Evolutionary conservation across 1,139 yeast genomes (phyloP).

Genomic region (Yamadazyma taylorii): DNA sequence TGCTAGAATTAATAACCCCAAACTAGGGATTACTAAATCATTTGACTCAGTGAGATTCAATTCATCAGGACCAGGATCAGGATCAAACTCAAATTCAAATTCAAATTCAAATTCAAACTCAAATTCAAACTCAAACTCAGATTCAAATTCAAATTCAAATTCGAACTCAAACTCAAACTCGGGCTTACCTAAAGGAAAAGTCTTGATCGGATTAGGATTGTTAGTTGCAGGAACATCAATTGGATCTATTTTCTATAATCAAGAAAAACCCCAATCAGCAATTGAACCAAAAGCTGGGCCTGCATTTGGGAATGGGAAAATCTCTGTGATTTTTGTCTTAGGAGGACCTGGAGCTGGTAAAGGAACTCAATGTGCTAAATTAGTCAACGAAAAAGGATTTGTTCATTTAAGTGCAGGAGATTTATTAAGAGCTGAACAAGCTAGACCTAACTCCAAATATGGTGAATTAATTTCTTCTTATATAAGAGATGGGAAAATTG

Average conservation of each 20-base stretch:
- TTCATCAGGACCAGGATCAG: not conserved
- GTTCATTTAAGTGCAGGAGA: conserved; percentile 95
- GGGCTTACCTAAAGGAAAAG: conserved; percentile 9
- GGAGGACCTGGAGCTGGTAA: conserved; percentile 96
- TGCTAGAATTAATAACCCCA: too few relatives aligned
- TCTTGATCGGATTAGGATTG: conserved; percentile 34
- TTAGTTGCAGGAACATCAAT: conserved; percentile 50
- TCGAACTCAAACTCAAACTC: too few relatives aligned
- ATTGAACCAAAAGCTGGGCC: conserved; percentile 40
- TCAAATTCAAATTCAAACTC: not conserved
- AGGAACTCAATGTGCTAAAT: conserved; percentile 91
- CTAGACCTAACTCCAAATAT: conserved; percentile 74
- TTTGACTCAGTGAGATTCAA: not conserved
- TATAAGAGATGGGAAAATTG: conserved; percentile 86
- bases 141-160: too few relatives aligned
- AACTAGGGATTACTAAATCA: not conserved
- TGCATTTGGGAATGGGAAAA: conserved; percentile 60
- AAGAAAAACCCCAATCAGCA: conserved; percentile 46
- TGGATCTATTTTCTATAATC: conserved; percentile 43
- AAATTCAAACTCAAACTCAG: not conserved
- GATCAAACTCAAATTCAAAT: not conserved
- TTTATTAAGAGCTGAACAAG: conserved; percentile 87
- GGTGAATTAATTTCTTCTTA: conserved; percentile 83
- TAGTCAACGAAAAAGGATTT: conserved; percentile 78
- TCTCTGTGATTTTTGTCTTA: conserved; percentile 82